These are phyloP conservation scores for Closterium sp. DNA, from an alignment of 139 green algal genomes.

Conservation along the genomic window DNA sequence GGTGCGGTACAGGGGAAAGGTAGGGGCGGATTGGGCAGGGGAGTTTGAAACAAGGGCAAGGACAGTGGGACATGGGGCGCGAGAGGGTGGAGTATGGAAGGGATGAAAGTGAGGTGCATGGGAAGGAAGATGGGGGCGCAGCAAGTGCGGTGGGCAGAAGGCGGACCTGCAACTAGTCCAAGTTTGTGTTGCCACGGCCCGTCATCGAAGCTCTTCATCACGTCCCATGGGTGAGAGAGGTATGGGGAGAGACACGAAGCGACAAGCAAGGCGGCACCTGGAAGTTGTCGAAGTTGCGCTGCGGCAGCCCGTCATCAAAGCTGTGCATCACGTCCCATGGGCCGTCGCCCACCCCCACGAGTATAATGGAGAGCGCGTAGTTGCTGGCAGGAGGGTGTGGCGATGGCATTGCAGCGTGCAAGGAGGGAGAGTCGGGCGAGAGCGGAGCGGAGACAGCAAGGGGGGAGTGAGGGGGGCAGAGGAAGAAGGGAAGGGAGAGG, in stretches of 20 bases:
- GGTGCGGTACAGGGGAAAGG: too few species aligned
- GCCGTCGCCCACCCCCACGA: constrained; percentile 77
- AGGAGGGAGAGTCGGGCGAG: not conserved
- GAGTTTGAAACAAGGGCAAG: too few species aligned
- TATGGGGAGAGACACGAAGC: too few species aligned
- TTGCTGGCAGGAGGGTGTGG: constrained; percentile 6
- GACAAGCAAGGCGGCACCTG: not conserved
- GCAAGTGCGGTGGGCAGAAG: too few species aligned
- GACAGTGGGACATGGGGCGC: too few species aligned
- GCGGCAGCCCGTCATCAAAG: not conserved
- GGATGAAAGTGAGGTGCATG: constrained; percentile 10
- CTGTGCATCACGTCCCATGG: constrained; percentile 62
- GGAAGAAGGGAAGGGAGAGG: not conserved
- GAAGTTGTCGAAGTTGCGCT: constrained; percentile 12
- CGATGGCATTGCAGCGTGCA: not conserved
- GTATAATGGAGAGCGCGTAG: constrained; percentile 69
- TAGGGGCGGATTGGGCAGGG: too few species aligned
- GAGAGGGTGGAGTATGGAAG: not conserved
- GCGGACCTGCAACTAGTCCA: too few species aligned
- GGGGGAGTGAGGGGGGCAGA: constrained; percentile 3
- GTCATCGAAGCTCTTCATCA: too few species aligned
- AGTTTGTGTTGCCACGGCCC: too few species aligned
- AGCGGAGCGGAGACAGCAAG: not conserved
- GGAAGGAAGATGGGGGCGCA: not conserved
- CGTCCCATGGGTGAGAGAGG: too few species aligned